phyloP scores from a whole-genome alignment of 805 yeast genomes.

The Pichia paraexigua region DNA sequence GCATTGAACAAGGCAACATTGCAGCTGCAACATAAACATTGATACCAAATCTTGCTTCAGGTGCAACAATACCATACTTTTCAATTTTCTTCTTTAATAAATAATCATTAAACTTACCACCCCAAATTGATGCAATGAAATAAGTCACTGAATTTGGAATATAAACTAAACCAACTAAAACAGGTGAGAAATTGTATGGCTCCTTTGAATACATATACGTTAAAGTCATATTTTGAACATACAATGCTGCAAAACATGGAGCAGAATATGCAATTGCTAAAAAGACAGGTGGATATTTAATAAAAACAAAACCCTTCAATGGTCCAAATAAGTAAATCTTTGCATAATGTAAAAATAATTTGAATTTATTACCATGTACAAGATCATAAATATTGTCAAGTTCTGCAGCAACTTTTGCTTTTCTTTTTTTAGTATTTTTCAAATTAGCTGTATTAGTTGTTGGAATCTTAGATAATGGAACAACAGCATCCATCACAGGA shows the following conservation, averaged over 20 bases:
- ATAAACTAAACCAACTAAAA: conserved; percentile 67
- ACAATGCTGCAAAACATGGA: conserved; percentile 61
- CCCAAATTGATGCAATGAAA: conserved; percentile 64
- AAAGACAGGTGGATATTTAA: conserved; percentile 67
- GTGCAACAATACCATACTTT: conserved; percentile 58
- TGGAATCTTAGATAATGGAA: conserved; percentile 27
- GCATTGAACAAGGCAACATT: conserved; percentile 52
- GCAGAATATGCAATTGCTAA: conserved; percentile 60
- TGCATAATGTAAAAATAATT: conserved; percentile 21
- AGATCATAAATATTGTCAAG: conserved; percentile 18
- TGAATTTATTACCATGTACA: conserved; percentile 12
- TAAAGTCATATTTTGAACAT: conserved; percentile 68
- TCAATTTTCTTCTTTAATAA: conserved; percentile 41
- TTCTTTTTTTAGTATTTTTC: conserved; percentile 15
- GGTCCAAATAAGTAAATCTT: conserved; percentile 53
- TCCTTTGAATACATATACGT: conserved; percentile 49
- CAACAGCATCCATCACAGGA: conserved; percentile 31
- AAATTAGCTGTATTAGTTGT: conserved; percentile 16
- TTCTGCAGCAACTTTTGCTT: conserved; percentile 11
- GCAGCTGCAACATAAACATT: conserved; percentile 61
- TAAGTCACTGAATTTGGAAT: conserved; percentile 80
- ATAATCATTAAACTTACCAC: conserved; percentile 73
- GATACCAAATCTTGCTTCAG: conserved; percentile 74
- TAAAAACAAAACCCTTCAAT: conserved; percentile 47
- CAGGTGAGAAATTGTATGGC: conserved; percentile 64